Evolutionary conservation across 2,329 filamentous ascomycete species (phyloP), one percentile per base, ranked within the genome.

Genomic region (Exophiala sideris): DNA sequence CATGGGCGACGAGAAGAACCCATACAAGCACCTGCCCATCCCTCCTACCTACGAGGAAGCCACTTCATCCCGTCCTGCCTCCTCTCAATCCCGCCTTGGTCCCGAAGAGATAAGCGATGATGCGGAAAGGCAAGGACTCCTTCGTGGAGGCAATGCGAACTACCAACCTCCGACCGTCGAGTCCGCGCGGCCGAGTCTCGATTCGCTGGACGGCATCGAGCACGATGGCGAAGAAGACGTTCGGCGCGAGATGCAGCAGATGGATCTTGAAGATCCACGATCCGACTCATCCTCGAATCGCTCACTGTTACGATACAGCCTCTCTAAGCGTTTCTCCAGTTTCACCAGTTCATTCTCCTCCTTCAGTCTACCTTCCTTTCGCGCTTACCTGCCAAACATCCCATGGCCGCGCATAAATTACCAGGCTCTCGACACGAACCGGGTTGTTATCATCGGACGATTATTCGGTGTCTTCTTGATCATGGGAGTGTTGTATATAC

Each of bases 141-240:
- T 95, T 38, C 79, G 77, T 49, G 69, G 67, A 45, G 64, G 64
- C 57, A 66, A 71, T 54, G 65, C 71, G 42, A 84, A 84, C 60
- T 96, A 96, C 71, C 85, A 84, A 32, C 81, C 86, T 35, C 91
- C 92, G 1, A 91, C 88, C 1, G 91, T 92, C 58, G 88, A 94
- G 70, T 91, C 90, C 54, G 86, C 85, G 57, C 86, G 91, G 59
- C 75, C 76, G 46, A 83, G 73, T 70, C 74, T 79, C 61, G 85
- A 80, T 64, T 82, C 80, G 57, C 76, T 76, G 46, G 71, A 68
- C 75, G 82, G 71, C 70, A 79, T 66, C 71, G 79, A 74, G 69
- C 70, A 76, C 70, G 63, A 75, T 75, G 72, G 88, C 61, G 76
- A 77, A 46, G 83, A 82, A 32, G 83, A 85, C 59, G 79, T 94